Evolutionary conservation across 345 rosid species (phyloP), one percentile per base, ranked within the genome.

Genomic region (Odontarrhena argentea): DNA sequence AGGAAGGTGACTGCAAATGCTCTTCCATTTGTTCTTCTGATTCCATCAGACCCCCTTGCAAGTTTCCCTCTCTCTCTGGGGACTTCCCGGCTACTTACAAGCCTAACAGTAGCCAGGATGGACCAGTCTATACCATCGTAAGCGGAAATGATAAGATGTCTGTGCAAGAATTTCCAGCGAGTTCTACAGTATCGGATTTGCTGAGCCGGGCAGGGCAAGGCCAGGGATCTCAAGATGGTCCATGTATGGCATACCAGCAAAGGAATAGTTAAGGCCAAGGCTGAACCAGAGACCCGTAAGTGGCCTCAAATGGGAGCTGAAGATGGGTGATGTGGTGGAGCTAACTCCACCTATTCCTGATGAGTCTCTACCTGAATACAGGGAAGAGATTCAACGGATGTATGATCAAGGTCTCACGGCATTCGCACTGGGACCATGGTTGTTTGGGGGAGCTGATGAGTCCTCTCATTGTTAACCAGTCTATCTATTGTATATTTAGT

Each of bases 241-340:
- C 2, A 74, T 83, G 3, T 84, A 90, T 57, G 79, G 97, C n/a
- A 82, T 83, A 64, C 86, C 96, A 1, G 60, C 80, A 32, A 93
- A 90, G 85, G 97, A 90, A 77, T 91, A 87, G 46, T 77, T 90
- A 74, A 81, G 99, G 70, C 97, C 89, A 14, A 86, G 84, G 77
- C 71, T 94, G 65, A 94, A 94, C 80, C 80, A 80, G 3, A 71
- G 69, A 66, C 92, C 92, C 5, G 86, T 91, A 38, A 59, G 77
- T 25, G 91, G 91, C 75, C 78, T 85, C 7, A 72, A 78, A 9
- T 81, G 86, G 80, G 74, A 83, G 77, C 79, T 94, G 78, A 82
- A 85, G 80, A 94, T 91, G 97, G 96, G 97, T 12, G 99, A 94
- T 61, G 91, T 94, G 59, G 95, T 94, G 68, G 97, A 94, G 75